These are phyloP conservation scores for Wickerhamiella dianesei DNA, from an alignment of 805 yeast species.

Conservation along the genomic window DNA sequence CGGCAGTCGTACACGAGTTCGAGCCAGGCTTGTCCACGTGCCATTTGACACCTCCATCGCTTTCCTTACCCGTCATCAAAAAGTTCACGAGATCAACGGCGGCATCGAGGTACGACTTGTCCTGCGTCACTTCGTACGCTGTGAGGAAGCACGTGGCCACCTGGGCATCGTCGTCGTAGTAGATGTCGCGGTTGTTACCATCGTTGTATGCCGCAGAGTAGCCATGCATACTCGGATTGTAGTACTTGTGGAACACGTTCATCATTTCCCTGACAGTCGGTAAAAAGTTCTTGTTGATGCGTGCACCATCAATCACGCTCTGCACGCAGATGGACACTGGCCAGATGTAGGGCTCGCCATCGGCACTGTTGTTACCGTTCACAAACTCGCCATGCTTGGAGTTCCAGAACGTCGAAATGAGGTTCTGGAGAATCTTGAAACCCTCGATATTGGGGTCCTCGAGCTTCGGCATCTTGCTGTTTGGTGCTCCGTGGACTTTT, in stretches of 20 bases:
- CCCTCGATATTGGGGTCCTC: conserved; percentile 22
- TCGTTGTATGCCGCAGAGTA: conserved; percentile 52
- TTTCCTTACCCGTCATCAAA: conserved; percentile 45
- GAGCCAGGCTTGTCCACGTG: conserved; percentile 46
- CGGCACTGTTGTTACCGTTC: conserved; percentile 25
- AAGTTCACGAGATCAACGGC: conserved; percentile 48
- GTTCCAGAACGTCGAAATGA: conserved; percentile 21
- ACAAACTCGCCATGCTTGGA: conserved; percentile 15
- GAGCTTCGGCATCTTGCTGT: conserved; percentile 5
- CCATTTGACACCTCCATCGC: conserved; percentile 56
- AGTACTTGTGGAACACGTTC: conserved; percentile 37
- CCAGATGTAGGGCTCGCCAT: conserved; percentile 52
- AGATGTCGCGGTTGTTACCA: conserved; percentile 44
- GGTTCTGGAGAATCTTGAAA: conserved; percentile 16
- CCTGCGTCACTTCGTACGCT: conserved; percentile 55
- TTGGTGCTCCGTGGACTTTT: too few species aligned
- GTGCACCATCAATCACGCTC: conserved; percentile 53
- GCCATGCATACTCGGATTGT: conserved; percentile 38
- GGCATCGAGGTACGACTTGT: conserved; percentile 37
- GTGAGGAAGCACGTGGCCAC: conserved; percentile 50
- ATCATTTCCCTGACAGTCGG: conserved; percentile 44
- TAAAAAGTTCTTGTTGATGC: conserved; percentile 33
- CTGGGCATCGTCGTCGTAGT: conserved; percentile 67
- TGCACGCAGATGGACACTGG: conserved; percentile 53
- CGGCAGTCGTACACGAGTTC: conserved; percentile 56